A percentile compares a stretch with the other conserved stretches of the same genome.
phyloP scores from a whole-genome alignment of 768 basidiomycete species.

The Mycena rebaudengoi region DNA sequence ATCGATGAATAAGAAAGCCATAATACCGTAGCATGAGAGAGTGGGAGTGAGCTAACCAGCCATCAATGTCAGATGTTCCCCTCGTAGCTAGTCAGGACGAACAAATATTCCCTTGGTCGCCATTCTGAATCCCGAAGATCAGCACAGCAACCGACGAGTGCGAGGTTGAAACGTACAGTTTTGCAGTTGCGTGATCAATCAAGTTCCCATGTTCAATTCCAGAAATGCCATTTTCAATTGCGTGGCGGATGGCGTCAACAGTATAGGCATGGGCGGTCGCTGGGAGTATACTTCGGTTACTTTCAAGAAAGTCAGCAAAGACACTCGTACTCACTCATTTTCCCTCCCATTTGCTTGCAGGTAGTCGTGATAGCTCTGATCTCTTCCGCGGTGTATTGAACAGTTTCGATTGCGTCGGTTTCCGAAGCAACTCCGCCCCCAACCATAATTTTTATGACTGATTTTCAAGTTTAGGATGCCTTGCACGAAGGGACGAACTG shows the following conservation, averaged over 20 bases:
- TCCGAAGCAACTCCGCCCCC: slow-evolving; percentile 53
- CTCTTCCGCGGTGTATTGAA: slow-evolving; percentile 54
- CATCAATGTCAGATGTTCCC: not conserved
- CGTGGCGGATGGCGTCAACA: slow-evolving; percentile 50
- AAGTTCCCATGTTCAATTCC: slow-evolving; percentile 60
- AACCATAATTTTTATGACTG: slow-evolving; percentile 49
- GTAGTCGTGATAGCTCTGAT: slow-evolving; percentile 52
- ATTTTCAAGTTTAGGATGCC: not conserved
- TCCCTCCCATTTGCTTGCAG: slow-evolving; percentile 49
- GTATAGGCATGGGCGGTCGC: slow-evolving; percentile 46
- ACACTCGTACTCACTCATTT: slow-evolving; percentile 45
- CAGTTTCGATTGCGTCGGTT: slow-evolving; percentile 52
- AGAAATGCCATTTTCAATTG: slow-evolving; percentile 51
- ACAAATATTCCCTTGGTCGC: slow-evolving; percentile 49
- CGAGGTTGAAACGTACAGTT: slow-evolving; percentile 31
- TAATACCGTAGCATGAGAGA: slow-evolving; percentile 47
- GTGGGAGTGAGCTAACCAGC: slow-evolving; percentile 47
- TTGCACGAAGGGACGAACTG: not conserved
- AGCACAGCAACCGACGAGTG: not conserved
- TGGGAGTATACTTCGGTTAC: not conserved
- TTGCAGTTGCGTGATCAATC: slow-evolving; percentile 46
- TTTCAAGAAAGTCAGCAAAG: slow-evolving; percentile 9
- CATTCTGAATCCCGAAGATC: slow-evolving; percentile 37
- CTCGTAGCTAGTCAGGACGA: not conserved
- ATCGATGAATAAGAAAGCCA: too few species aligned